A percentile compares a stretch with the other conserved stretches of the same genome.
phyloP scores from a whole-genome alignment of 495 filamentous ascomycete genomes.

The Tuber borchii region DNA sequence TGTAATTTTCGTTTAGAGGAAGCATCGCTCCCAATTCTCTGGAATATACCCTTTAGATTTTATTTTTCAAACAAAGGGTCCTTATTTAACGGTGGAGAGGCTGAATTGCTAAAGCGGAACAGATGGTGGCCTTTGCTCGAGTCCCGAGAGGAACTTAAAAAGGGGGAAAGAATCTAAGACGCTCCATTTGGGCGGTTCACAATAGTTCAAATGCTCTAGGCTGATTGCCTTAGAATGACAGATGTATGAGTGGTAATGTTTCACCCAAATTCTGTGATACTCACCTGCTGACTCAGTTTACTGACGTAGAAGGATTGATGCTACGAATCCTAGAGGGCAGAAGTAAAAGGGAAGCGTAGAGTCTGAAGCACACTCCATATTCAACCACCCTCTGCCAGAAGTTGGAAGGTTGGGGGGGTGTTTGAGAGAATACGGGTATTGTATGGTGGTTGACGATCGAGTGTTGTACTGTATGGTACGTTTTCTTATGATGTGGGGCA shows the following conservation, averaged over 20 bases:
- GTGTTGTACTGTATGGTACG: too few relatives aligned
- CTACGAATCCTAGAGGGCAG: background rate
- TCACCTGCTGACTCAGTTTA: background rate
- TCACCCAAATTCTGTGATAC: background rate
- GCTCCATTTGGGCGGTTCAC: background rate
- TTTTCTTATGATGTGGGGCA: background rate
- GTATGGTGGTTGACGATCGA: background rate
- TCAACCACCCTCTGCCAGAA: background rate
- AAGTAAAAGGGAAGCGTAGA: background rate
- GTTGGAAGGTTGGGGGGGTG: background rate
- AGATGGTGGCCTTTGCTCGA: background rate
- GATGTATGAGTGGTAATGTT: background rate
- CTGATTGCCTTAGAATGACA: background rate
- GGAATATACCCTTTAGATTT: background rate
- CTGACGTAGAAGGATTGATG: background rate
- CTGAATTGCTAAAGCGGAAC: background rate
- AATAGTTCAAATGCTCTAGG: background rate
- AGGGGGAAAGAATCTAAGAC: background rate
- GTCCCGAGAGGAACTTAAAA: background rate
- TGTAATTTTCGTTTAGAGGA: background rate
- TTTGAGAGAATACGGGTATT: background rate
- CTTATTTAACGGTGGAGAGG: background rate
- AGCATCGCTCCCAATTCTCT: background rate
- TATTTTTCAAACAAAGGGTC: background rate
- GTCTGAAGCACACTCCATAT: background rate